These are phyloP conservation scores for Mycena indigotica DNA, from an alignment of 768 basidiomycete genomes.

Conservation along the genomic window DNA sequence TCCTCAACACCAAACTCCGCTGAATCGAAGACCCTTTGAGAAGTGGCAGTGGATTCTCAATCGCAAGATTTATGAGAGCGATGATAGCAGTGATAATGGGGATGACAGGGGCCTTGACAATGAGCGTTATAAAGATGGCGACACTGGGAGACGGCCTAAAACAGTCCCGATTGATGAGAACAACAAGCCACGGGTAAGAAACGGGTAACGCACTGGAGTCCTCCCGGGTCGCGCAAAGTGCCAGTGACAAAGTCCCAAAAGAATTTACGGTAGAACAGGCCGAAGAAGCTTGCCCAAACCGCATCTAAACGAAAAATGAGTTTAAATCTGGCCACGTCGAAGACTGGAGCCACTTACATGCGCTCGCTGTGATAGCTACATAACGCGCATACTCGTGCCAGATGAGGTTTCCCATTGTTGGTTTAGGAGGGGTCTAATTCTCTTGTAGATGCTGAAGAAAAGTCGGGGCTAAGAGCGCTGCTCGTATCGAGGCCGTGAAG, in stretches of 20 bases:
- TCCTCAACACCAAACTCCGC: conserved; percentile 64
- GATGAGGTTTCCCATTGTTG: conserved; percentile 75
- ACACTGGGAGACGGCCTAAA: conserved; percentile 59
- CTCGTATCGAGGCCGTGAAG: conserved; percentile 19
- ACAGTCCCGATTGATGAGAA: not conserved
- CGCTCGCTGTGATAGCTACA: conserved; percentile 66
- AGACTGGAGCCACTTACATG: conserved; percentile 56
- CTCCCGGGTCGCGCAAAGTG: conserved; percentile 75
- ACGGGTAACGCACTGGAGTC: conserved; percentile 61
- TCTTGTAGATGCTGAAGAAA: conserved; percentile 17
- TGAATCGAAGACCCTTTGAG: conserved; percentile 59
- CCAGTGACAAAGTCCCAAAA: conserved; percentile 96
- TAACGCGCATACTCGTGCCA: conserved; percentile 80
- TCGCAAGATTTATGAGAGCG: conserved; percentile 56
- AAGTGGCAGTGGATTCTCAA: conserved; percentile 73
- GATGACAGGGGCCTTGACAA: conserved; percentile 77
- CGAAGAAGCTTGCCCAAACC: conserved; percentile 82
- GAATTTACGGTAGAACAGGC: conserved; percentile 86
- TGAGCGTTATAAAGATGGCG: conserved; percentile 67
- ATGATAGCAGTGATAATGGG: conserved; percentile 69
- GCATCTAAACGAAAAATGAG: conserved; percentile 51
- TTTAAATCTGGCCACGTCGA: not conserved
- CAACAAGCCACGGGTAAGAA: not conserved
- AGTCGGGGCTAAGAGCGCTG: conserved; percentile 26
- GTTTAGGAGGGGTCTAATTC: conserved; percentile 21